phyloP scores from a whole-genome alignment of 148 eudicot species.

The Mesembryanthemum crystallinum region DNA sequence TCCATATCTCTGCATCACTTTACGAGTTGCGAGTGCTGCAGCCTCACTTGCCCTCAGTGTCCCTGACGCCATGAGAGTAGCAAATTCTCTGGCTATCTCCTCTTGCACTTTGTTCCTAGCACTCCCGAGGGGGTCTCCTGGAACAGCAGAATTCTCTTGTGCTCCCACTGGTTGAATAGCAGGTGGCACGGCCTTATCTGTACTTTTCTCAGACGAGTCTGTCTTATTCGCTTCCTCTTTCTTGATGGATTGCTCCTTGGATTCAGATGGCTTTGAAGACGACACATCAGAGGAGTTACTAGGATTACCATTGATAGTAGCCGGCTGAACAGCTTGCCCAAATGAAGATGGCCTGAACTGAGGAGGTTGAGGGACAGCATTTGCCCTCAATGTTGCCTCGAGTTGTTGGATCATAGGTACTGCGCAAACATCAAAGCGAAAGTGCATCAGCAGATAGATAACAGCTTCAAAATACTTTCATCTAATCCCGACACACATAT shows the following conservation, averaged over 20 bases:
- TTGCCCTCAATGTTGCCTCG: slow-evolving; percentile 78
- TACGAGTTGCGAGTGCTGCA: slow-evolving; percentile 84
- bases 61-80: slow-evolving; percentile 83
- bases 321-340: slow-evolving; percentile 19
- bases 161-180: slow-evolving; percentile 27
- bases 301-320: background rate
- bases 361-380: slow-evolving; percentile 87
- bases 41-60: slow-evolving; percentile 91
- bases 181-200: slow-evolving; percentile 22
- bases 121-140: slow-evolving; percentile 61
- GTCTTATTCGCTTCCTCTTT: slow-evolving; percentile 11
- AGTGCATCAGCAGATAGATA: background rate
- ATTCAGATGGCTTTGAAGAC: slow-evolving; percentile 4
- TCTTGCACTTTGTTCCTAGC: slow-evolving; percentile 86
- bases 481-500: too few relatives aligned
- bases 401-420: slow-evolving; percentile 95
- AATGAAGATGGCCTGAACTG: slow-evolving; percentile 56
- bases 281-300: background rate
- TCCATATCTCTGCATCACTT: slow-evolving; percentile 84
- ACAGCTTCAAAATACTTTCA: background rate
- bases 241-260: slow-evolving; percentile 27
- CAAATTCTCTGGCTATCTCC: slow-evolving; percentile 73
- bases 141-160: slow-evolving; percentile 24
- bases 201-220: slow-evolving; percentile 2
- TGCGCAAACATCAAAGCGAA: slow-evolving; percentile 24